Percentiles rank a stretch among this genome's conserved stretches.
These are phyloP conservation scores for Paramecium biaurelia DNA, from an alignment of 73 alveolate species.

Conservation along the genomic window DNA sequence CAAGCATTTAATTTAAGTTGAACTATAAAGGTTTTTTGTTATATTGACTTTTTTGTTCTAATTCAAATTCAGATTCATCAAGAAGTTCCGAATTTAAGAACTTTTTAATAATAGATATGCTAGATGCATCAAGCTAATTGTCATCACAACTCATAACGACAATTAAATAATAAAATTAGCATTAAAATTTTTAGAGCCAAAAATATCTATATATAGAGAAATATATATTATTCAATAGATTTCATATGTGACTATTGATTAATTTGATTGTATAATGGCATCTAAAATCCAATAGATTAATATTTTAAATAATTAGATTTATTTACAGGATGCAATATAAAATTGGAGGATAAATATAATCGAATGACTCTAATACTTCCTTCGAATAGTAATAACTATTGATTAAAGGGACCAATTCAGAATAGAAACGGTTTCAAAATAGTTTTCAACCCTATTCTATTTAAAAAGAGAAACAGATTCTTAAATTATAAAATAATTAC, in stretches of 20 bases:
- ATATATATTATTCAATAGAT: not conserved
- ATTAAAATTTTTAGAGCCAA: not conserved
- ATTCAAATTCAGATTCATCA: not conserved
- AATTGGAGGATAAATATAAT: not conserved
- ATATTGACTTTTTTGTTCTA: not conserved
- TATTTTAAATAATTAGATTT: not conserved
- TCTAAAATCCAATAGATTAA: not conserved
- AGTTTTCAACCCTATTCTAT: not conserved
- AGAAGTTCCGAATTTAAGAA: not conserved
- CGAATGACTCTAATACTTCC: not conserved
- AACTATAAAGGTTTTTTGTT: not conserved
- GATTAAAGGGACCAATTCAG: not conserved
- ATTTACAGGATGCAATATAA: not conserved
- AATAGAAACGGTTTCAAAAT: not conserved
- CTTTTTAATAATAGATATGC: not conserved
- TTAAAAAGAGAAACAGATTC: not conserved
- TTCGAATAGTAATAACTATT: not conserved
- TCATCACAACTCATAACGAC: not conserved
- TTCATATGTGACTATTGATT: not conserved
- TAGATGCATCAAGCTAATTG: not conserved
- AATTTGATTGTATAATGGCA: not conserved
- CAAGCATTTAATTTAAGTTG: not conserved
- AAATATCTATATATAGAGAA: not conserved
- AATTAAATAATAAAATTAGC: not conserved
- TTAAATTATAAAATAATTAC: not conserved